These are phyloP conservation scores for Nakazawaea ambrosiae DNA, from an alignment of 805 yeast genomes.

Conservation along the genomic window DNA sequence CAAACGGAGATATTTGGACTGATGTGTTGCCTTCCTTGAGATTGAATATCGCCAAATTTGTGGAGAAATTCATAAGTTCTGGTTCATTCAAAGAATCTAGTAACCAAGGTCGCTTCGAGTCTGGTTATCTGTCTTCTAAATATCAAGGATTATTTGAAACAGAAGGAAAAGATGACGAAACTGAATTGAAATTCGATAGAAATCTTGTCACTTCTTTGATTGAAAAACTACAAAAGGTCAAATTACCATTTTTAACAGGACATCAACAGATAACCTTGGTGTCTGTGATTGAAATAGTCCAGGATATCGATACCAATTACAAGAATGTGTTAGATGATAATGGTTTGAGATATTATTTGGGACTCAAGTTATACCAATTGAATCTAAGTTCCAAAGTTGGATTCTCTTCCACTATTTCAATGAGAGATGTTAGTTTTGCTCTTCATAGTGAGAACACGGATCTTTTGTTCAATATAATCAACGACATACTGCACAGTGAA, in stretches of 20 bases:
- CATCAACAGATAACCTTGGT: conserved; percentile 86
- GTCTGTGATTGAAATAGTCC: conserved; percentile 59
- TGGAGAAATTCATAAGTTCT: neutral
- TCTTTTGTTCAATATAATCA: conserved; percentile 44
- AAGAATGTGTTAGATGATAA: conserved; percentile 46
- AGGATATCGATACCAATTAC: conserved; percentile 40
- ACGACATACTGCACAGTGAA: conserved; percentile 31
- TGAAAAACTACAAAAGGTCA: conserved; percentile 53
- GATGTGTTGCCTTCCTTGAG: conserved; percentile 16
- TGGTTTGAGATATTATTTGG: conserved; percentile 66
- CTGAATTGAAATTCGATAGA: conserved; percentile 6
- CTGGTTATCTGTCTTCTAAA: neutral
- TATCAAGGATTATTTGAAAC: conserved; percentile 1
- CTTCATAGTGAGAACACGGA: conserved; percentile 76
- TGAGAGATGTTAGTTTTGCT: conserved; percentile 87
- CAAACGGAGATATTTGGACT: conserved; percentile 12
- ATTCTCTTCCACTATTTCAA: conserved; percentile 32
- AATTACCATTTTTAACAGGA: conserved; percentile 77
- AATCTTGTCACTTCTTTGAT: conserved; percentile 40
- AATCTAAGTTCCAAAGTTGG: conserved; percentile 26
- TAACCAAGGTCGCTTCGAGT: neutral
- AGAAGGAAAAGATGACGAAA: neutral
- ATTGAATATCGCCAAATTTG: neutral
- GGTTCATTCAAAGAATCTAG: neutral
- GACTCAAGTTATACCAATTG: conserved; percentile 57